Conservation (phyloP, 768 basidiomycete species). For the Hericium alpestre region DNA sequence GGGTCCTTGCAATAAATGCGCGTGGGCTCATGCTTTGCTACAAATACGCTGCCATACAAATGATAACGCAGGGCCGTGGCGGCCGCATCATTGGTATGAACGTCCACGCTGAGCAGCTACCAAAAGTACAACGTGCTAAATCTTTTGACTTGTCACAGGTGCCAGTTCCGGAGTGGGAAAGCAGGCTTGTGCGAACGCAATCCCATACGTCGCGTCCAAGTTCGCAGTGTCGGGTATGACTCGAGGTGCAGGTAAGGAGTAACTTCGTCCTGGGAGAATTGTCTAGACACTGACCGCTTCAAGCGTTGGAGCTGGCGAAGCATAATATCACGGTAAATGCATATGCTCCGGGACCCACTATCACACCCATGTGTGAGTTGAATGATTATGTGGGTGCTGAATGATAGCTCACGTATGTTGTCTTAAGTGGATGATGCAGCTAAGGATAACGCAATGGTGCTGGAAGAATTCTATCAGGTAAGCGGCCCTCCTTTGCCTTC, state of each 20-base stretch:
- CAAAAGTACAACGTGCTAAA: no score
- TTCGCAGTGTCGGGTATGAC: conserved; percentile 23
- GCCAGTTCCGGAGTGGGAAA: conserved; percentile 2
- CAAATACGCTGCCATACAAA: conserved; percentile 16
- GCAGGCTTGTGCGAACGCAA: conserved; percentile 4
- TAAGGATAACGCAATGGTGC: no score
- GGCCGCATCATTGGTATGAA: conserved; percentile 15
- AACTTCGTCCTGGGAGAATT: neutral
- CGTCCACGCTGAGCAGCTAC: neutral
- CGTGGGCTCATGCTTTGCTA: conserved; percentile 15
- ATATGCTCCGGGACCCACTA: conserved; percentile 14
- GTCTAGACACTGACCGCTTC: neutral
- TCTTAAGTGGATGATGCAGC: no score
- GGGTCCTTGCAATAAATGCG: conserved; percentile 10
- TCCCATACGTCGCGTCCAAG: conserved; percentile 22
- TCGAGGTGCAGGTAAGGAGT: conserved; percentile 12
- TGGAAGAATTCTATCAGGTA: no score
- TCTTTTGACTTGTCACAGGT: neutral
- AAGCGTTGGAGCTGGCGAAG: conserved; percentile 12
- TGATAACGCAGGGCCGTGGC: conserved; percentile 17
- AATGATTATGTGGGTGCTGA: neutral
- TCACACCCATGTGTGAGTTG: conserved; percentile 12
- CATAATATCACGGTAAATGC: conserved; percentile 17
- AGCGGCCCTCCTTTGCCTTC: neutral
- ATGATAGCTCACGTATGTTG: no score